Evolutionary conservation across 352 stramenopile genomes (phyloP).

Genomic region (Pythium volutum): DNA sequence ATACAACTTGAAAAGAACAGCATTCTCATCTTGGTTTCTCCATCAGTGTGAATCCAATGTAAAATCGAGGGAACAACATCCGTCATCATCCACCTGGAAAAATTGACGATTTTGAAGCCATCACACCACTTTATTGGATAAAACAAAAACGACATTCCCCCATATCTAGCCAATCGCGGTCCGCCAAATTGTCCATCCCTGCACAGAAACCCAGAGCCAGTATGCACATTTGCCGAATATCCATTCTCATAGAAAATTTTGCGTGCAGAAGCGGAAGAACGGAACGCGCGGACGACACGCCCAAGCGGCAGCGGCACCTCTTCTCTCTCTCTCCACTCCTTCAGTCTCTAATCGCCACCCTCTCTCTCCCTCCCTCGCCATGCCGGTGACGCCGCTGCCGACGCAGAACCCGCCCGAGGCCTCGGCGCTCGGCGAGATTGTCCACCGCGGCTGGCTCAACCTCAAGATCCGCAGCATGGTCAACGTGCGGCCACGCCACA

Average conservation of each 20-base stretch:
- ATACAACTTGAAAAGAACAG: background rate
- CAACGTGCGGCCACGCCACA: constrained; percentile 78
- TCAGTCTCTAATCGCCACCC: background rate
- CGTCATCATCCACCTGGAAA: too few species aligned
- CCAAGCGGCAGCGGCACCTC: too few species aligned
- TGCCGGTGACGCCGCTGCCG: constrained; percentile 53
- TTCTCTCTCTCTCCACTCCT: background rate
- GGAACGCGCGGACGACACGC: too few species aligned
- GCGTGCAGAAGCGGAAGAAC: background rate
- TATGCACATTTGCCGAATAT: background rate
- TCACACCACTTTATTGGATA: background rate
- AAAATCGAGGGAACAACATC: background rate
- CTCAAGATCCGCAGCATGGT: constrained; percentile 87
- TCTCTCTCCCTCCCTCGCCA: constrained; percentile 13
- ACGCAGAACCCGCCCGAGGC: constrained; percentile 41
- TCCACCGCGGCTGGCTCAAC: constrained; percentile 80
- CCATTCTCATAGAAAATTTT: background rate
- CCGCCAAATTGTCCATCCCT: too few species aligned
- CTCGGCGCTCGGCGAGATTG: constrained; percentile 65
- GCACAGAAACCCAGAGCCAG: background rate
- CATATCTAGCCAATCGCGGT: background rate
- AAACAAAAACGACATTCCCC: background rate
- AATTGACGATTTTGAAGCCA: too few species aligned
- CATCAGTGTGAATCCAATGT: background rate
- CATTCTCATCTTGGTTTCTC: background rate